Percentiles rank a stretch among this genome's conserved stretches.
These are phyloP conservation scores for Raddia distichophylla DNA, from an alignment of 176 grass and related monocot species.

Conservation along the genomic window DNA sequence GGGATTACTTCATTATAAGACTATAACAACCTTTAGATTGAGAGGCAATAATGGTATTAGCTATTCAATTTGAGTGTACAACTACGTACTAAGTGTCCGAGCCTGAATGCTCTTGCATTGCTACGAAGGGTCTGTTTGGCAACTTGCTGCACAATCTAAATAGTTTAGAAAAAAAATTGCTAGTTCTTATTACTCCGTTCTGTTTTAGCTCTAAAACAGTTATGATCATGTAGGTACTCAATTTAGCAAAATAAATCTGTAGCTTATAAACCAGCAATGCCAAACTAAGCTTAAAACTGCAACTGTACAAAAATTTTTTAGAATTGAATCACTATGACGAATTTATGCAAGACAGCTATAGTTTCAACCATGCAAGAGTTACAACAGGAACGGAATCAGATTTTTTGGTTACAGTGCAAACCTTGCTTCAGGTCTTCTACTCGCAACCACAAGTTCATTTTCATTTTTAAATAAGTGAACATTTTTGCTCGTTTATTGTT, in stretches of 20 bases:
- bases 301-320: background rate
- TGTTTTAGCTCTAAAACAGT: background rate
- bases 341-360: background rate
- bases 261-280: background rate
- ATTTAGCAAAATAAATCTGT: background rate
- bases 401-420: background rate
- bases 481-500: background rate
- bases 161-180: background rate
- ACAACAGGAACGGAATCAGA: background rate
- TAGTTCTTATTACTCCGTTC: background rate
- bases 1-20: background rate
- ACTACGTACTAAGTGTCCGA: background rate
- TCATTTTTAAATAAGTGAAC: constrained; percentile 11
- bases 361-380: background rate
- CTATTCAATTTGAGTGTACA: constrained; percentile 1
- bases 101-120: constrained; percentile 3
- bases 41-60: background rate
- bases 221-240: background rate
- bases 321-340: background rate
- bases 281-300: background rate
- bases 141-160: background rate
- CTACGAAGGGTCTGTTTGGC: background rate
- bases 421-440: background rate
- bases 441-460: constrained; percentile 17
- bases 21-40: background rate